These are phyloP conservation scores for Candida insectorum DNA, from an alignment of 805 yeast species.

Conservation along the genomic window DNA sequence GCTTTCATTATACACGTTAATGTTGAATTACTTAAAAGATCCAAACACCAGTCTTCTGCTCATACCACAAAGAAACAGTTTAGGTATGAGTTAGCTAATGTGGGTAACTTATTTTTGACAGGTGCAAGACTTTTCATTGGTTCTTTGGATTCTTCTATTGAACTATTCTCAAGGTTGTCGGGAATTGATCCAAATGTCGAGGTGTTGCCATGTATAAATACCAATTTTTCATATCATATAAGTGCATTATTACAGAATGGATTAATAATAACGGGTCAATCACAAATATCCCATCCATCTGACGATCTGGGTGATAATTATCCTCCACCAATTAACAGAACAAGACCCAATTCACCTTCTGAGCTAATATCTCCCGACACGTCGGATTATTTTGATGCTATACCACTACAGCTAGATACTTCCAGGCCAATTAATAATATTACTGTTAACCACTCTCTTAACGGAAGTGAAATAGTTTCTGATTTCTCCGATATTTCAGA, in stretches of 20 bases:
- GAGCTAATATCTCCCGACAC: not conserved
- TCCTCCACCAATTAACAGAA: constrained; percentile 24
- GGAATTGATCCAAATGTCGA: constrained; percentile 49
- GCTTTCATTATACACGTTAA: constrained; percentile 78
- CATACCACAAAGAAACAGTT: constrained; percentile 50
- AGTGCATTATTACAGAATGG: constrained; percentile 74
- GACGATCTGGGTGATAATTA: constrained; percentile 18
- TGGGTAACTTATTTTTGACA: constrained; percentile 81
- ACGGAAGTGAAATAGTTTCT: constrained; percentile 1
- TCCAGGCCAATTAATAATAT: constrained; percentile 5
- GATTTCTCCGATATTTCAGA: constrained; percentile 21
- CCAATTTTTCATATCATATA: constrained; percentile 83
- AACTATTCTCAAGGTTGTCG: constrained; percentile 63
- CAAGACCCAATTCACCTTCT: constrained; percentile 22
- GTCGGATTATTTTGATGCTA: not conserved
- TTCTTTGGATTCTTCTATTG: constrained; percentile 80
- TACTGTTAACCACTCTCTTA: constrained; percentile 7
- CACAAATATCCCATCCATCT: constrained; percentile 88
- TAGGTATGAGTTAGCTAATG: constrained; percentile 71
- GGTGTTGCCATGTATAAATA: constrained; percentile 78
- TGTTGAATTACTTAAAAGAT: constrained; percentile 67
- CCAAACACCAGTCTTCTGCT: constrained; percentile 38
- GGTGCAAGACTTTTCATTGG: constrained; percentile 83
- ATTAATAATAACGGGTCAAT: constrained; percentile 78
- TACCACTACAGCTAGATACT: not conserved